Percentiles rank a stretch among this genome's conserved stretches.
phyloP scores from a whole-genome alignment of 371 early-diverging fungal species.

The Apophysomyces ossiformis region DNA sequence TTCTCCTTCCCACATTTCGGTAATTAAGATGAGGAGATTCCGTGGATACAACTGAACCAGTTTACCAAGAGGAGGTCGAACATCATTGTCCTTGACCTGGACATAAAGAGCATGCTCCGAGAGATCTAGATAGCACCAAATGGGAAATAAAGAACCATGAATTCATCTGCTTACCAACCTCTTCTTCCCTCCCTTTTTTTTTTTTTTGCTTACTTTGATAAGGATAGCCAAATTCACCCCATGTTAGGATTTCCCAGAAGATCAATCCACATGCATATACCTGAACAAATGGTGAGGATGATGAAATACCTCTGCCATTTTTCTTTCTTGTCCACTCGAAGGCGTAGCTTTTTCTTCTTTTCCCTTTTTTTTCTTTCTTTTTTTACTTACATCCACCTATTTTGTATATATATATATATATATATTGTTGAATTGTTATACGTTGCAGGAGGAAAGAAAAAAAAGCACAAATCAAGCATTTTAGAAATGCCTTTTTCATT shows the following conservation, averaged over 20 bases:
- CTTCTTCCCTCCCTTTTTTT: neutral
- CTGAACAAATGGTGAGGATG: slow-evolving; percentile 10
- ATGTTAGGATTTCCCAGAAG: slow-evolving; percentile 82
- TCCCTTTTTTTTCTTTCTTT: neutral
- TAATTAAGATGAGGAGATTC: slow-evolving; percentile 63
- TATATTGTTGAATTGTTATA: no score
- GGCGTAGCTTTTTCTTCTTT: no score
- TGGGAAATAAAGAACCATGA: neutral
- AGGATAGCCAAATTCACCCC: slow-evolving; percentile 76
- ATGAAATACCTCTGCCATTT: no score
- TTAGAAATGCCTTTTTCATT: neutral
- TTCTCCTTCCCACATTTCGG: slow-evolving; percentile 78
- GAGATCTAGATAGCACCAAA: slow-evolving; percentile 22
- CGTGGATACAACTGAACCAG: slow-evolving; percentile 61
- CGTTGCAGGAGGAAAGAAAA: no score
- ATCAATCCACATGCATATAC: slow-evolving; percentile 78
- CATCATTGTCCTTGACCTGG: slow-evolving; percentile 63
- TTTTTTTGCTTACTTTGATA: slow-evolving; percentile 55
- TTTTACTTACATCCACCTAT: slow-evolving; percentile 40
- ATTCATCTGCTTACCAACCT: no score
- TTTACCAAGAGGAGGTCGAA: slow-evolving; percentile 64
- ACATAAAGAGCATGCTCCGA: slow-evolving; percentile 46
- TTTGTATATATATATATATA: no score
- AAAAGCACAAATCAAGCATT: neutral
- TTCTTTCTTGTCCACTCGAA: no score